A percentile compares a stretch with the other conserved stretches of the same genome.
Conservation (phyloP, 2,329 filamentous ascomycete species). For the Pseudogymnoascus sp. region DNA sequence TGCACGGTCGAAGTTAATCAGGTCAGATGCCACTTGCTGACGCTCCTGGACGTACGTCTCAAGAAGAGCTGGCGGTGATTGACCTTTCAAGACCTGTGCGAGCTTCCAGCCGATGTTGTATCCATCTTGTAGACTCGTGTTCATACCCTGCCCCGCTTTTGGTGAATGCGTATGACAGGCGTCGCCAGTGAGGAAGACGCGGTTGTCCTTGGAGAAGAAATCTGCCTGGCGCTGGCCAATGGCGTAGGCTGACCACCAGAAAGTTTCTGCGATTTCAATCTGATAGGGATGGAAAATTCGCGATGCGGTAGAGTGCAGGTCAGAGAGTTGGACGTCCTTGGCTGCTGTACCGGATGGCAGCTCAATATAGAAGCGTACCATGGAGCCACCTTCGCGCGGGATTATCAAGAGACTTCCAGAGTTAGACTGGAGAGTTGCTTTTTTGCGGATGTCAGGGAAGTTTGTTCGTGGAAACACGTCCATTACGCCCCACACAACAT, state of each 20-base stretch:
- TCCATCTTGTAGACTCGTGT: constrained; percentile 51
- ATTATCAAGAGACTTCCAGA: constrained; percentile 54
- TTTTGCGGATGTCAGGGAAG: constrained; percentile 57
- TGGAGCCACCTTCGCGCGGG: constrained; percentile 48
- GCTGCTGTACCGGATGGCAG: constrained; percentile 45
- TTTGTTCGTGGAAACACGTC: constrained; percentile 45
- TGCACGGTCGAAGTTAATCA: constrained; percentile 54
- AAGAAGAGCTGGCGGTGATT: constrained; percentile 35
- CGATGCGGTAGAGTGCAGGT: constrained; percentile 45
- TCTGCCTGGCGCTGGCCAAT: constrained; percentile 54
- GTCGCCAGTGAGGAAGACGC: constrained; percentile 49
- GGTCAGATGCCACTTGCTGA: constrained; percentile 44
- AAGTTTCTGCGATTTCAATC: constrained; percentile 19
- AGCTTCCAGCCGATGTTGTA: constrained; percentile 58
- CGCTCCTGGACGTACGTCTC: constrained; percentile 48
- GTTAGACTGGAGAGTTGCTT: constrained; percentile 46
- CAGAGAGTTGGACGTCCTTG: constrained; percentile 45
- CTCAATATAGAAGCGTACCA: constrained; percentile 58
- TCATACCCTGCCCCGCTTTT: constrained; percentile 56
- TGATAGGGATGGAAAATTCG: constrained; percentile 25
- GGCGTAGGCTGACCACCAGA: constrained; percentile 52
- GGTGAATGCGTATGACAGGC: constrained; percentile 55
- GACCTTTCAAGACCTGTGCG: constrained; percentile 39
- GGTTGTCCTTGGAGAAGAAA: constrained; percentile 46
- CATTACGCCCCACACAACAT: constrained; percentile 51